phyloP scores from a whole-genome alignment of 2,329 filamentous ascomycete species.

The Aspergillus bombycis region DNA sequence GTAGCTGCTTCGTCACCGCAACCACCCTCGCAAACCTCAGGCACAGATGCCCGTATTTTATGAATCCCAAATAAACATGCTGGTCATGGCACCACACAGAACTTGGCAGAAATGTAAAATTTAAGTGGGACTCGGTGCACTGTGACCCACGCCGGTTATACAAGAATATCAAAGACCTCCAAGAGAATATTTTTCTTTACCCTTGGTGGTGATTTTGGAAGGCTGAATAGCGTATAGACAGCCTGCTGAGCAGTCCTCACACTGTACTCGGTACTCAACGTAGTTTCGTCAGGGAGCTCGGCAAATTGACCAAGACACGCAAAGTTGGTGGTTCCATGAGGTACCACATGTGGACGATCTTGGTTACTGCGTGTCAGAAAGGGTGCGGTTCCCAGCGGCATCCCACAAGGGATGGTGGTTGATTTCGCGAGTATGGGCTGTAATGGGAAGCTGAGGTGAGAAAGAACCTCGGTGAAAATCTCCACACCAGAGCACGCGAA shows the following conservation, averaged over 20 bases:
- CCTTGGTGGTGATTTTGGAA: too few species aligned
- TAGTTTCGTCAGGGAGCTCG: background rate
- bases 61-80: too few species aligned
- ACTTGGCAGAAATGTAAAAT: too few species aligned
- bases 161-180: too few species aligned
- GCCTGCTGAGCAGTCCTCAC: background rate
- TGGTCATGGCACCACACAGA: too few species aligned
- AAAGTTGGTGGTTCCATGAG: background rate
- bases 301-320: background rate
- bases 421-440: background rate
- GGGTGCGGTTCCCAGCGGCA: background rate
- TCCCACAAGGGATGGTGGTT: background rate
- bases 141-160: too few species aligned
- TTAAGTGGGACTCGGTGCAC: too few species aligned
- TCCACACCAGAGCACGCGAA: background rate
- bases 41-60: too few species aligned
- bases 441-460: background rate
- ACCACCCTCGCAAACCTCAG: too few species aligned
- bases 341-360: background rate
- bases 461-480: background rate
- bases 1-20: too few species aligned
- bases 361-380: background rate
- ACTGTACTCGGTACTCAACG: background rate
- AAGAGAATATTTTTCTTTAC: too few species aligned
- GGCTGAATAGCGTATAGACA: constrained; percentile 9